These are phyloP conservation scores for Adenanthera pavonina DNA, from an alignment of 306 rosid genomes.

Conservation along the genomic window DNA sequence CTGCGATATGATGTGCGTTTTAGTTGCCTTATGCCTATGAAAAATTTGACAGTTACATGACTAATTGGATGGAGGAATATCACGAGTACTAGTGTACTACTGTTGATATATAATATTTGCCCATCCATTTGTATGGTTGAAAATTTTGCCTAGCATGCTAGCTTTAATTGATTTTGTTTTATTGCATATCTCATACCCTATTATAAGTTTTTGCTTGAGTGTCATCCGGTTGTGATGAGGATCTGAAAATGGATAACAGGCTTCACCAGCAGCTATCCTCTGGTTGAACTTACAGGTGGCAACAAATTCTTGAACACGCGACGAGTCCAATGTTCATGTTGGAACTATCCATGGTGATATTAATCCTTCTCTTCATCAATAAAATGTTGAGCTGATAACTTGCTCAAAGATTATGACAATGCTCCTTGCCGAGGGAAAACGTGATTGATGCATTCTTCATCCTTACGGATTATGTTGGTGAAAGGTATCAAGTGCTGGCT, in stretches of 20 bases:
- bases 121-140: conserved; percentile 6
- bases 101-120: not conserved
- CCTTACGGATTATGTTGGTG: conserved; percentile 24
- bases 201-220: not conserved
- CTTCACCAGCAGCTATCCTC: conserved; percentile 98
- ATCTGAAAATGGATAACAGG: conserved; percentile 92
- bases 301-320: conserved; percentile 49
- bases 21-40: conserved; percentile 14
- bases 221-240: conserved; percentile 68
- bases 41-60: conserved; percentile 34
- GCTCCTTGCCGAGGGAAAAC: conserved; percentile 29
- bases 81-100: not conserved
- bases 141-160: conserved; percentile 33
- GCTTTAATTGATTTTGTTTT: conserved; percentile 17
- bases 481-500: conserved; percentile 35
- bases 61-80: conserved; percentile 33
- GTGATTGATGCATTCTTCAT: conserved; percentile 36
- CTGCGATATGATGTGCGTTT: conserved; percentile 16
- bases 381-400: conserved; percentile 47
- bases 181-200: conserved; percentile 32
- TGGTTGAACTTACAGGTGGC: conserved; percentile 80
- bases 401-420: conserved; percentile 30
- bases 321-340: conserved; percentile 42
- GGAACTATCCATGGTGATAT: conserved; percentile 51
- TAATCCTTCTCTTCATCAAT: conserved; percentile 48